Percentiles rank a stretch among this genome's conserved stretches.
These are phyloP conservation scores for Eucalyptus dawsonii DNA, from an alignment of 345 rosid genomes.

Conservation along the genomic window DNA sequence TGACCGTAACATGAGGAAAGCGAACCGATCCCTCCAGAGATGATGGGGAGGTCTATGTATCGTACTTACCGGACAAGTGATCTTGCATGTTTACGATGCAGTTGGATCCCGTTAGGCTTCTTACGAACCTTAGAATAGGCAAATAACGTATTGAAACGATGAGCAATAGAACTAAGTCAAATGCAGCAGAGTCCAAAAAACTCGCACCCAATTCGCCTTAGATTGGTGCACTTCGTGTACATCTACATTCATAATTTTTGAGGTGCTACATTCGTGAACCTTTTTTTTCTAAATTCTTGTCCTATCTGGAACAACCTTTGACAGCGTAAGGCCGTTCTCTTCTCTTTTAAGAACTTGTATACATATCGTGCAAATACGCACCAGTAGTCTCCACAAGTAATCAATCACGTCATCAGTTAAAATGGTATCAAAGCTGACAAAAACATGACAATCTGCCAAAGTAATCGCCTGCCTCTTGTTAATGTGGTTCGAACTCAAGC, in stretches of 20 bases:
- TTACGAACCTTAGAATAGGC: too few relatives aligned
- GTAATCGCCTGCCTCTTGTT: neutral
- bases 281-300: neutral
- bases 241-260: neutral
- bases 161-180: neutral
- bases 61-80: too few relatives aligned
- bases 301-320: neutral
- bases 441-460: neutral
- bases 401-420: neutral
- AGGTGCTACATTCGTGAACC: neutral
- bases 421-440: neutral
- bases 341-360: neutral
- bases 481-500: neutral
- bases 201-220: neutral
- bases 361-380: neutral
- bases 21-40: too few relatives aligned
- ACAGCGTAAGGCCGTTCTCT: neutral
- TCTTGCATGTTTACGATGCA: too few relatives aligned
- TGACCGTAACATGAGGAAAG: too few relatives aligned
- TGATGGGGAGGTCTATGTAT: too few relatives aligned
- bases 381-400: neutral
- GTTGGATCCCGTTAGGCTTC: too few relatives aligned
- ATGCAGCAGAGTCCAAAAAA: neutral
- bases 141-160: neutral
- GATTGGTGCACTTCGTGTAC: neutral